A percentile compares a stretch with the other conserved stretches of the same genome.
These are phyloP conservation scores for Globisporangium orthogonon DNA, from an alignment of 352 stramenopile species.

Conservation along the genomic window DNA sequence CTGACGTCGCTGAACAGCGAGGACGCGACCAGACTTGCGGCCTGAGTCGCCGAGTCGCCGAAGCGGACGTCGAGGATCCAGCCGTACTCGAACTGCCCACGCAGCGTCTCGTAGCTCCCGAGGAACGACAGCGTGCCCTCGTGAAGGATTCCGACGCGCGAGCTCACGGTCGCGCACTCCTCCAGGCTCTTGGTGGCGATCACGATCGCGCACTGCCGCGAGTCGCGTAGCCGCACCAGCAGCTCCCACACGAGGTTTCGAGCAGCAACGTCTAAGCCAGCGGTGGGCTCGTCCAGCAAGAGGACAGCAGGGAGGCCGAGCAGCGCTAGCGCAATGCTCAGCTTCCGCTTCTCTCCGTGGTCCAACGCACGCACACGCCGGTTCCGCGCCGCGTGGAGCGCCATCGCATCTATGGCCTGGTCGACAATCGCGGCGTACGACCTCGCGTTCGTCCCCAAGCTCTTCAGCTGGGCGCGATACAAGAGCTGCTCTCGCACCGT, in stretches of 20 bases:
- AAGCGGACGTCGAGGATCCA: constrained; percentile 15
- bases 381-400: not conserved
- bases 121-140: constrained; percentile 15
- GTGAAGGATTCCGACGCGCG: constrained; percentile 12
- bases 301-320: constrained; percentile 11
- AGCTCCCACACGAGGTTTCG: constrained; percentile 11
- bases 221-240: not conserved
- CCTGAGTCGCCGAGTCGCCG: not conserved
- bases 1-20: not conserved
- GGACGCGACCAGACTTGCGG: not conserved
- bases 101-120: constrained; percentile 8
- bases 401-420: constrained; percentile 4
- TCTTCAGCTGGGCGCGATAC: constrained; percentile 3
- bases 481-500: constrained; percentile 9
- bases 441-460: not conserved
- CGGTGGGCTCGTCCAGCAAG: constrained; percentile 15
- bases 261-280: constrained; percentile 8
- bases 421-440: not conserved
- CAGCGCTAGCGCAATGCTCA: constrained; percentile 11
- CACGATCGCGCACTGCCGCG: constrained; percentile 9
- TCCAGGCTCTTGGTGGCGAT: constrained; percentile 11
- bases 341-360: constrained; percentile 4
- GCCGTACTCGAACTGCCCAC: constrained; percentile 15
- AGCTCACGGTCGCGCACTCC: constrained; percentile 11
- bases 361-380: constrained; percentile 6